Percentiles rank a stretch among this genome's conserved stretches.
Conservation (phyloP, 352 stramenopile species). For the Globisporangium sylvaticum region DNA sequence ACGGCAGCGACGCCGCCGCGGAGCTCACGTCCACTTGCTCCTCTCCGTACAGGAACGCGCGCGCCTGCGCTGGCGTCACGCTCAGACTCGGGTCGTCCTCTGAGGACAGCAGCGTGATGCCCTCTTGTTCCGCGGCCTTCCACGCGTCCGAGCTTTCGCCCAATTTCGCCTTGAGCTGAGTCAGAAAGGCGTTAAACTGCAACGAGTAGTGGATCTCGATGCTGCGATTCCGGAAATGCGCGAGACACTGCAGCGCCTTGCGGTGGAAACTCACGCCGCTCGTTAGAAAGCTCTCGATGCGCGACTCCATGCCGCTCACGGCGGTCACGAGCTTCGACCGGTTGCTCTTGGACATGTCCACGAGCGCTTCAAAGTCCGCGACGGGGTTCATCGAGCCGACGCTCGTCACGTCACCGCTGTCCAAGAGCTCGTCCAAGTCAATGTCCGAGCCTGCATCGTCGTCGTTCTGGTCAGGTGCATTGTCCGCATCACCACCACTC, state of each 20-base stretch:
- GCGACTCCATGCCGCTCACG: conserved; percentile 63
- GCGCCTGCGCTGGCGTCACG: conserved; percentile 42
- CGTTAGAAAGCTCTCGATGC: conserved; percentile 64
- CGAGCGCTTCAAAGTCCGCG: conserved; percentile 71
- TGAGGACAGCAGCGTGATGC: conserved; percentile 52
- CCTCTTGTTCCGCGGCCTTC: conserved; percentile 48
- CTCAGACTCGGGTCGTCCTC: conserved; percentile 55
- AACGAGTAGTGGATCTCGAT: conserved; percentile 65
- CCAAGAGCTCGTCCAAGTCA: conserved; percentile 72
- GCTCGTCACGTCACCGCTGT: conserved; percentile 51
- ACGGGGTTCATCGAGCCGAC: conserved; percentile 86
- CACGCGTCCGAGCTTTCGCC: conserved; percentile 46
- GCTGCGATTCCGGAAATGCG: conserved; percentile 68
- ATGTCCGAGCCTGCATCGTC: conserved; percentile 57
- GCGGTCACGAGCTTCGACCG: conserved; percentile 34
- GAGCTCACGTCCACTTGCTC: conserved; percentile 40
- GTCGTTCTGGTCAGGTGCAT: conserved; percentile 17
- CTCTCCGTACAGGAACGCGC: conserved; percentile 61
- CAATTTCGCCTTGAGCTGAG: conserved; percentile 41
- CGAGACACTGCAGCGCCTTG: conserved; percentile 68
- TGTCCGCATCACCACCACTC: conserved; percentile 15
- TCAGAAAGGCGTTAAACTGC: conserved; percentile 75
- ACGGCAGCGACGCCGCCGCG: conserved; percentile 49
- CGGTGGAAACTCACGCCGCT: conserved; percentile 44
- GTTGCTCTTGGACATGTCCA: conserved; percentile 52